Percentiles rank a stretch among this genome's conserved stretches.
Evolutionary conservation across 1,284 basidiomycete genomes (phyloP).

Genomic region (Sanghuangporus weigelae): DNA sequence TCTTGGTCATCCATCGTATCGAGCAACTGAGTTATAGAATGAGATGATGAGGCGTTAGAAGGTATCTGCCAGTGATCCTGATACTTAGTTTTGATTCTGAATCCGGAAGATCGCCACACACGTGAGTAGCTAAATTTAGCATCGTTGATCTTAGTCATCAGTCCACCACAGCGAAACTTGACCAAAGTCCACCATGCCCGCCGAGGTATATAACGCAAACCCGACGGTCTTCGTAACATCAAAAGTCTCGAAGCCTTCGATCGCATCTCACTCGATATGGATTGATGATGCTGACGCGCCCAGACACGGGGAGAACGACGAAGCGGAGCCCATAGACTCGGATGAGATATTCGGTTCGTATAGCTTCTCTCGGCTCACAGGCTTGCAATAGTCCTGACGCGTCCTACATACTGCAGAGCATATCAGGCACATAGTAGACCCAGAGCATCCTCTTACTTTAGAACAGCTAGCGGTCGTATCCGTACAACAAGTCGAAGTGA

Average conservation of each 20-base stretch:
- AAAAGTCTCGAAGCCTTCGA: constrained; percentile 33
- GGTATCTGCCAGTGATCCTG: background rate
- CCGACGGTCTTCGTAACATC: constrained; percentile 49
- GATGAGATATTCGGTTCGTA: constrained; percentile 62
- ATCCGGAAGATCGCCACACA: constrained; percentile 1
- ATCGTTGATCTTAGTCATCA: background rate
- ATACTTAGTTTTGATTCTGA: background rate
- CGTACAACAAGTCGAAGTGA: constrained; percentile 77
- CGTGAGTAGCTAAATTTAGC: background rate
- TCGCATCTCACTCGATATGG: constrained; percentile 44
- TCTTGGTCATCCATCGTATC: constrained; percentile 34
- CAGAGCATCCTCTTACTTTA: constrained; percentile 93
- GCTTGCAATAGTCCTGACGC: constrained; percentile 1
- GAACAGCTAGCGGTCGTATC: constrained; percentile 97
- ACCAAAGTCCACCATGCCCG: constrained; percentile 32
- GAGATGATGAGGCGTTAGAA: background rate
- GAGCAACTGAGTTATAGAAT: background rate
- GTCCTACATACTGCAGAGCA: constrained; percentile 54
- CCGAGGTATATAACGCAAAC: constrained; percentile 60
- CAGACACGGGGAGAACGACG: constrained; percentile 26
- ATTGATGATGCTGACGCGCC: constrained; percentile 33
- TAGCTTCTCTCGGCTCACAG: constrained; percentile 7
- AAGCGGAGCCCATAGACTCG: constrained; percentile 60
- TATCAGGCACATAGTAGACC: constrained; percentile 90
- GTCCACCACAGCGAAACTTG: background rate